Conservation (phyloP, 495 filamentous ascomycete species). For the Neurospora sp. region DNA sequence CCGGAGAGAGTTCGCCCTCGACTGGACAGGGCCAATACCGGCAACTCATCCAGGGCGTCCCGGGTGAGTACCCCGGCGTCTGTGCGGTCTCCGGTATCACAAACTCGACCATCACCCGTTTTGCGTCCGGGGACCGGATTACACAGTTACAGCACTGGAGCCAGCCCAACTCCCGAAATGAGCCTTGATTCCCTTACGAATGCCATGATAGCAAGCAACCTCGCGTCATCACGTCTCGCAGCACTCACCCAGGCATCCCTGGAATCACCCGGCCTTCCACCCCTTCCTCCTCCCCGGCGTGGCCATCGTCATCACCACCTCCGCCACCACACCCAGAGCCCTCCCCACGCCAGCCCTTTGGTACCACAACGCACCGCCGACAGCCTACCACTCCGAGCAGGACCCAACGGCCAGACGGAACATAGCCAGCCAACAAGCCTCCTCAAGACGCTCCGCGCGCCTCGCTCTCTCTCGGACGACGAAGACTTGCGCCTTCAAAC, state of each 20-base stretch:
- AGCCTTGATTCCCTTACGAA: constrained; percentile 42
- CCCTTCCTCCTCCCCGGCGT: constrained; percentile 16
- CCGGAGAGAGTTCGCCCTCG: background rate
- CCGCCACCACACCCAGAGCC: background rate
- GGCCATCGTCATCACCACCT: constrained; percentile 5
- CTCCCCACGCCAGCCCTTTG: constrained; percentile 30
- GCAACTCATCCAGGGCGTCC: constrained; percentile 9
- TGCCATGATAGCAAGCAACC: constrained; percentile 76
- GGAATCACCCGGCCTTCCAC: constrained; percentile 14
- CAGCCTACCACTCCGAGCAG: constrained; percentile 17
- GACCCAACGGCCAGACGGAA: constrained; percentile 42
- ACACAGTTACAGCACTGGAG: constrained; percentile 1
- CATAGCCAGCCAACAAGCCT: constrained; percentile 40
- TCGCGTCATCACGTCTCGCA: constrained; percentile 53
- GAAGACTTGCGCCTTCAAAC: constrained; percentile 36
- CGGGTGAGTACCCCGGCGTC: background rate
- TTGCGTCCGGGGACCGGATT: background rate
- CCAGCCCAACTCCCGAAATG: constrained; percentile 15
- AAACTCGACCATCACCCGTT: constrained; percentile 1
- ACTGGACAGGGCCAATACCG: constrained; percentile 6
- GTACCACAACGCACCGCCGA: constrained; percentile 35
- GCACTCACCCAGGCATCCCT: constrained; percentile 18
- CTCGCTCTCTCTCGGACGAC: constrained; percentile 46
- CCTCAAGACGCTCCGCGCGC: constrained; percentile 64
- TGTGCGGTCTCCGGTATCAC: background rate